Evolutionary conservation across 2,329 filamentous ascomycete species (phyloP).

Genomic region (Paraphaeosphaeria sporulosa): DNA sequence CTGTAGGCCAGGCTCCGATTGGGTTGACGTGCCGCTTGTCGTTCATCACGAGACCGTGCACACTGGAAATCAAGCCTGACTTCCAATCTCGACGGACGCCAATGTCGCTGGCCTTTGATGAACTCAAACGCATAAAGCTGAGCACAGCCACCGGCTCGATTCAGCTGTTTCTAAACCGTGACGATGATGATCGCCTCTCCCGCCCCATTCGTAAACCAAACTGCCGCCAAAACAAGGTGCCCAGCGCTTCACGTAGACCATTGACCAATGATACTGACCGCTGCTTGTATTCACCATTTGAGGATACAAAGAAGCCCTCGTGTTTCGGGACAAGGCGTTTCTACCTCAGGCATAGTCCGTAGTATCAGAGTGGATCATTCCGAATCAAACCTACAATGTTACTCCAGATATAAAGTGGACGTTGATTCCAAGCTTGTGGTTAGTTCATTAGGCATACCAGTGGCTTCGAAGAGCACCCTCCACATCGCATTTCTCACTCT

Average conservation of each 20-base stretch:
- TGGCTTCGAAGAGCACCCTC: constrained; percentile 12
- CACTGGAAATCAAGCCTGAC: neutral
- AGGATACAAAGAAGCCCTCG: constrained; percentile 22
- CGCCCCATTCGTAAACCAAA: constrained; percentile 31
- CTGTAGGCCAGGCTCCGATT: constrained; percentile 16
- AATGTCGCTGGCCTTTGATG: neutral
- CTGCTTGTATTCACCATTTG: constrained; percentile 21
- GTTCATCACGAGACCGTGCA: constrained; percentile 9
- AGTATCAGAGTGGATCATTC: constrained; percentile 28
- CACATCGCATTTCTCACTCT: constrained; percentile 8
- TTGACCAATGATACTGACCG: constrained; percentile 21
- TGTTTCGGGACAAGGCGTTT: constrained; percentile 34
- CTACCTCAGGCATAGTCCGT: constrained; percentile 19
- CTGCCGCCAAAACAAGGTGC: constrained; percentile 26
- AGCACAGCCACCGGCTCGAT: constrained; percentile 1
- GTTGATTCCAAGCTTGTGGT: constrained; percentile 3
- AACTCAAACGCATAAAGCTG: constrained; percentile 38
- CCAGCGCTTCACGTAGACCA: constrained; percentile 17
- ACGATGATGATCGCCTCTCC: constrained; percentile 19
- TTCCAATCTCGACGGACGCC: constrained; percentile 1
- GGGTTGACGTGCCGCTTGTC: constrained; percentile 15
- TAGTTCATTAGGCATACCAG: constrained; percentile 14
- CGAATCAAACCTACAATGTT: constrained; percentile 7
- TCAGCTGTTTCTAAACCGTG: constrained; percentile 29
- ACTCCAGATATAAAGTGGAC: constrained; percentile 25